Evolutionary conservation across 2,329 filamentous ascomycete species (phyloP), one percentile per base, ranked within the genome.

Genomic region (Alternaria longipes): DNA sequence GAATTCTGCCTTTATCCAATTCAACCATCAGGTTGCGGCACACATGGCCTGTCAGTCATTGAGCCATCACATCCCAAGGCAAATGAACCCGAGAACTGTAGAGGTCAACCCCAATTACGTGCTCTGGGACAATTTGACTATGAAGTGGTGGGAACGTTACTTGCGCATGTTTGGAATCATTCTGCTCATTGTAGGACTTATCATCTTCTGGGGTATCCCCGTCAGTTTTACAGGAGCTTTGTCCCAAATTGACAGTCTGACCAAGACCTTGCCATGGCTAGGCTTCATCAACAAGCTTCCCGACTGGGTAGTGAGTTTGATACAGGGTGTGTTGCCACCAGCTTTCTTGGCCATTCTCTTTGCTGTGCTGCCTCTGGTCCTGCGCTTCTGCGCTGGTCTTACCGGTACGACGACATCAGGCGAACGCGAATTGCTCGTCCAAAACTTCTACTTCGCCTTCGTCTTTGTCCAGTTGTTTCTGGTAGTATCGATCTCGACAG

Each of bases 1-100:
- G 93, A 97, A 92, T 72, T 97, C 94, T 1, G 95, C 95, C 0
- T 99, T 99, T 70, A 93, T 99, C 63, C 95, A 99, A 76, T 99
- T 99, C 84, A 97, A 99, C 74, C 91, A 97, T 74, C 95, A 99
- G 76, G 92, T 97, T 2, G 94, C 94, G 6, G 95, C 95, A 0
- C 95, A 99, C 73, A 98, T 99, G 95, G 95, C 94, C 59, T 97
- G 93, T 76, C 95, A 99, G 77, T 89, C 92, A 49, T 85, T 96
- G 46, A 93, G 91, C 40, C 93, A 98, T 76, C 95, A 99, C 72
- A 79, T 97, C 1, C 95, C 95, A 1, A 92, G 92, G 70, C 91
- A 97, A 46, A 99, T 99, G 95, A 87, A 92, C 1, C 95, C 95
- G 0, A 88, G 95, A 28, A 86, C 92, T 41, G 91, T 97, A n/a